Evolutionary conservation across 768 basidiomycete genomes (phyloP), one percentile per base, ranked within the genome.

Genomic region (Rhodotorula paludigena): DNA sequence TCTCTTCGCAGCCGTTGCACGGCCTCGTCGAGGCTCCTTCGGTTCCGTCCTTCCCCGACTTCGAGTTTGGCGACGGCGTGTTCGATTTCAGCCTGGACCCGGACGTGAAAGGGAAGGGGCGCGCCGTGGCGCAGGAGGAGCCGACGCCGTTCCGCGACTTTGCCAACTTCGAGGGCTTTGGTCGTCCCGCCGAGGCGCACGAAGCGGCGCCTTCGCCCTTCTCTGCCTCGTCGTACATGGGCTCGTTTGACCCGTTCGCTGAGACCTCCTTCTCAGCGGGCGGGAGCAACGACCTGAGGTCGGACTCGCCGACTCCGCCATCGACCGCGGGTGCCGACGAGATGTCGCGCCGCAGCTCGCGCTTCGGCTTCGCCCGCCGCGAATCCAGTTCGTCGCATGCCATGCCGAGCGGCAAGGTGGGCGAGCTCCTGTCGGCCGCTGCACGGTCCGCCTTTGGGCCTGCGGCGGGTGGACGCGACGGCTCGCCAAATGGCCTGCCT

Each of bases 1-100:
- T 77, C 53, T 49, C 28, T 7, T 7, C 35, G 35, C 23, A 18
- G 33, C 36, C 30, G 23, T 5, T n/a, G 16, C 41, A 28, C 39
- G 48, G 57, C 32, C 30, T 36, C 56, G 30, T 53, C 33, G 55
- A 60, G 42, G 32, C 60, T 39, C 45, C 67, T 33, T 35, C 57
- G 21, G 25, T 54, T 36, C 68, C 59, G 25, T 36, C 60, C 85
- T 93, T 93, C 83, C 92, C 91, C 16, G 91, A 93, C 70, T 86
- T 93, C 71, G 90, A 92, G 77, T 85, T 89, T 38, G 90, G 89
- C 14, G 85, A 82, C 49, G 87, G 87, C 71, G 85, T 87, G 15
- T 92, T 92, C 80, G 90, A 87, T 77, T 92, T 93, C 80, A 91
- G 86, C 78, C 80, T 92, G 58, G 59, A 75, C 54, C 70, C 66